Evolutionary conservation across 805 yeast genomes (phyloP).

Genomic region (Hanseniaspora lachancei): DNA sequence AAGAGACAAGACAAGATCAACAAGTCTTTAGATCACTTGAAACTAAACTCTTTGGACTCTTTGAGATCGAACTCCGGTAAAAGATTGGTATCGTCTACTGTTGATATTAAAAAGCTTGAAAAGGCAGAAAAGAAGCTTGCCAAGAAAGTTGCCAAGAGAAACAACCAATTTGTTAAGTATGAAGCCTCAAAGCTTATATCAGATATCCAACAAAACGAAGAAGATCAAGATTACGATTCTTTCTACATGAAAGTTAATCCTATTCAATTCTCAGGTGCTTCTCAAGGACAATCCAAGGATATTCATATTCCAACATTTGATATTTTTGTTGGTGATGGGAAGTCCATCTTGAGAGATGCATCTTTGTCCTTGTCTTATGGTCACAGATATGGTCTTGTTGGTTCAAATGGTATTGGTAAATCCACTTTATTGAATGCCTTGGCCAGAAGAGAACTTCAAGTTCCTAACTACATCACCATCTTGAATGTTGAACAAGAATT

Average conservation of each 20-base stretch:
- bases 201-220: conserved; percentile 33
- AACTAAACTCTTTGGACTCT: conserved; percentile 36
- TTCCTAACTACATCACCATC: conserved; percentile 91
- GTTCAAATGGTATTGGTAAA: conserved; percentile 99
- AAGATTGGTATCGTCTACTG: conserved; percentile 82
- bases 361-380: conserved; percentile 80
- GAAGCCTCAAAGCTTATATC: conserved; percentile 86
- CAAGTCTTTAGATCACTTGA: conserved; percentile 61
- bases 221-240: conserved; percentile 67
- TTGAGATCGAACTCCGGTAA: conserved; percentile 86
- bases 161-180: conserved; percentile 69
- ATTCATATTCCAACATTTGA: conserved; percentile 88
- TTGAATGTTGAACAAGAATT: conserved; percentile 96
- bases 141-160: conserved; percentile 82
- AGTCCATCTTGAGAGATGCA: conserved; percentile 80
- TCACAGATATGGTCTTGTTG: conserved; percentile 91
- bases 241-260: conserved; percentile 94
- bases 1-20: conserved; percentile 53
- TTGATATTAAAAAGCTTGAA: conserved; percentile 89
- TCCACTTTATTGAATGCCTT: conserved; percentile 84
- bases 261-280: conserved; percentile 62
- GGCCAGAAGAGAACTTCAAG: conserved; percentile 82
- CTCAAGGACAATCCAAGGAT: conserved; percentile 95
- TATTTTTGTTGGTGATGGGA: conserved; percentile 89
- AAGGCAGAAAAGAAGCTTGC: conserved; percentile 97